Conservation (phyloP, 768 basidiomycete genomes). For the Pulveroboletus sp. region DNA sequence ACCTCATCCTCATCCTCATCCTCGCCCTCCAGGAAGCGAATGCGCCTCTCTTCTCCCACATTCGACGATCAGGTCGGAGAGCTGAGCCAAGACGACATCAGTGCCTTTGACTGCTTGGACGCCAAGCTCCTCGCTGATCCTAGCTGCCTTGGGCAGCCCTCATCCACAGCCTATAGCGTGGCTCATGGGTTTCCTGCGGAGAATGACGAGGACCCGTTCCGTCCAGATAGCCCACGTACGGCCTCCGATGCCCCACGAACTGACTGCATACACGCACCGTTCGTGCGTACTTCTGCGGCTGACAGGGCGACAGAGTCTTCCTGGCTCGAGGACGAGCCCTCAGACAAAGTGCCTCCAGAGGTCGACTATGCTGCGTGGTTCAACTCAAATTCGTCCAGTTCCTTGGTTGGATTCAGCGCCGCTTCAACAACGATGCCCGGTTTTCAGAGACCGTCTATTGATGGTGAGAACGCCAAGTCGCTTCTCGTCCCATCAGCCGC, state of each 20-base stretch:
- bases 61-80: constrained; percentile 51
- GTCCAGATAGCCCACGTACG: background rate
- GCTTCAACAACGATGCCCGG: constrained; percentile 19
- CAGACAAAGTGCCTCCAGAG: constrained; percentile 27
- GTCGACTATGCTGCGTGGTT: constrained; percentile 50
- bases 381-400: constrained; percentile 28
- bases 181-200: background rate
- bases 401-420: constrained; percentile 35
- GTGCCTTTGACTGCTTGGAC: constrained; percentile 51
- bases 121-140: constrained; percentile 24
- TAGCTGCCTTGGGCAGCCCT: background rate
- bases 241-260: background rate
- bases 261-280: constrained; percentile 15
- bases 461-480: constrained; percentile 17
- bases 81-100: constrained; percentile 51
- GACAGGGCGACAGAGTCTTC: background rate
- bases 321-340: background rate
- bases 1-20: too few species aligned
- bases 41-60: constrained; percentile 61
- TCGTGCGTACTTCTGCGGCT: constrained; percentile 14
- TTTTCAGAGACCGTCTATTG: constrained; percentile 18
- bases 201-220: constrained; percentile 23
- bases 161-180: background rate
- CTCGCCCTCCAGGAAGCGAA: constrained; percentile 50
- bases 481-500: constrained; percentile 48